phyloP scores from a whole-genome alignment of 2,329 filamentous ascomycete species.

The Xenosphaeropsis pyriputrescens region DNA sequence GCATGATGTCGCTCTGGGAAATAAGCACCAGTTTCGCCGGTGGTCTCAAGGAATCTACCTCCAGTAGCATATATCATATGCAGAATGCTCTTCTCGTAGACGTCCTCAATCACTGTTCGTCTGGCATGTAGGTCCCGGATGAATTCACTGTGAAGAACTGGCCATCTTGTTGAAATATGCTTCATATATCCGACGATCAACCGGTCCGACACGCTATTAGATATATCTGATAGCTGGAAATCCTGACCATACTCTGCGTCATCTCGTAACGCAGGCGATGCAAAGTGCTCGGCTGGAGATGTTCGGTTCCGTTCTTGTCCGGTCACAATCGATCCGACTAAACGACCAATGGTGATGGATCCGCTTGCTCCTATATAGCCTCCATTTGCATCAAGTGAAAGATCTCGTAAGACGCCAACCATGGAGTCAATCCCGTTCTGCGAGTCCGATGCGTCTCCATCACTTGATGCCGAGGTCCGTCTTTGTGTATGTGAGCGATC shows the following conservation, averaged over 20 bases:
- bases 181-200: constrained; percentile 4
- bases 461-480: too few relatives aligned
- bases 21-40: constrained; percentile 1
- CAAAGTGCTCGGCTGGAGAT: background rate
- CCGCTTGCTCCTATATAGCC: constrained; percentile 3
- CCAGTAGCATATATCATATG: constrained; percentile 2
- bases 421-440: constrained; percentile 1
- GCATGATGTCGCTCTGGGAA: background rate
- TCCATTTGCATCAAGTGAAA: constrained; percentile 3
- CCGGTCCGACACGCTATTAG: constrained; percentile 1
- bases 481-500: too few relatives aligned
- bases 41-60: constrained; percentile 2
- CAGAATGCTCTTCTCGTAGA: constrained; percentile 1
- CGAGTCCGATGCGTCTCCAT: too few relatives aligned
- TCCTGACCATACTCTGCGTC: background rate
- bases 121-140: constrained; percentile 1
- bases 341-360: constrained; percentile 2
- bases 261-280: background rate
- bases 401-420: constrained; percentile 2
- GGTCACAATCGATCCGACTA: constrained; percentile 2
- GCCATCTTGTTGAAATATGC: constrained; percentile 3
- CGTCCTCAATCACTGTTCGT: constrained; percentile 1
- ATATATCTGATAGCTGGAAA: background rate
- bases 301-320: constrained; percentile 1
- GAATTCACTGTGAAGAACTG: constrained; percentile 1